These are phyloP conservation scores for Colletotrichum chlorophyti DNA, from an alignment of 2,329 filamentous ascomycete genomes.

Conservation along the genomic window DNA sequence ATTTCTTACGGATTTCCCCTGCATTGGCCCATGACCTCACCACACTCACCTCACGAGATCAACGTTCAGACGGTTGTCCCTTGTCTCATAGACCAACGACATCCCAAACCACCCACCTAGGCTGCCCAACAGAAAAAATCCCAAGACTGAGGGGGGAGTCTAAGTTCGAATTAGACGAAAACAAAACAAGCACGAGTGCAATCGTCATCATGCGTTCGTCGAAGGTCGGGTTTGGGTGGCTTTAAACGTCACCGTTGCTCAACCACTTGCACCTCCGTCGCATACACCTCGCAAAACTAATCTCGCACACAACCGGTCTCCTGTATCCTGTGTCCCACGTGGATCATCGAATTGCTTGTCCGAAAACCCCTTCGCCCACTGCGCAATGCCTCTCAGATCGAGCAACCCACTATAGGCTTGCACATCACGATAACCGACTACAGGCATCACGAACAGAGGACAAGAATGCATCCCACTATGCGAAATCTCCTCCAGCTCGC, in stretches of 20 bases:
- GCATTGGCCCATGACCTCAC: slow-evolving; percentile 26
- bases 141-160: background rate
- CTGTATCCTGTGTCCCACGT: no score
- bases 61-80: slow-evolving; percentile 23
- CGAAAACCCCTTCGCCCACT: background rate
- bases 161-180: no score
- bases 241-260: slow-evolving; percentile 9
- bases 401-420: slow-evolving; percentile 2
- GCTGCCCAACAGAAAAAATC: no score
- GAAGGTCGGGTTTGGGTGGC: slow-evolving; percentile 5
- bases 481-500: slow-evolving; percentile 5
- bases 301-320: no score
- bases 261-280: no score
- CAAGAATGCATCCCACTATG: background rate
- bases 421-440: background rate
- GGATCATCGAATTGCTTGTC: no score
- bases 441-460: background rate
- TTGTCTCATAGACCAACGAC: no score
- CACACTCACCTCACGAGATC: slow-evolving; percentile 28
- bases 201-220: slow-evolving; percentile 23
- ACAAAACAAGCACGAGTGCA: background rate
- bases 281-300: no score
- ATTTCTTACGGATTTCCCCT: slow-evolving; percentile 4
- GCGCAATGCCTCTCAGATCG: slow-evolving; percentile 14
- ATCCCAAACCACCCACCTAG: background rate